Evolutionary conservation across 2,329 filamentous ascomycete genomes (phyloP), one percentile per base, ranked within the genome.

Genomic region (Xylaria polymorpha): DNA sequence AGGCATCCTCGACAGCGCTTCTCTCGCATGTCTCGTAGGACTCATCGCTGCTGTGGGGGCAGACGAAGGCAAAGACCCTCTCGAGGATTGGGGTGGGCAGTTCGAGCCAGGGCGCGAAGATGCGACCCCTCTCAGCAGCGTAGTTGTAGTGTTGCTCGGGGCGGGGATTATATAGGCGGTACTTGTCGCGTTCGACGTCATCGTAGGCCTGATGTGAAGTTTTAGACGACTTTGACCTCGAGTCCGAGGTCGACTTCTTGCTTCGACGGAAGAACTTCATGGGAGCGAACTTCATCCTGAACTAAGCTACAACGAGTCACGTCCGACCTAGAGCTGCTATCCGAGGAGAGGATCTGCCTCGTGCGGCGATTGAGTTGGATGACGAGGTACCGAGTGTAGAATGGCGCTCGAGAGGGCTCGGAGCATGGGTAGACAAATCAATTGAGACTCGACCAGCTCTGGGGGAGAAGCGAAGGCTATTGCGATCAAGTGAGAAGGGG

Each of bases 21-120:
- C 92, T 88, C 83, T 98, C 95, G 77, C 92, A 95, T 50, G 90
- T 90, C 73, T 93, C 91, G 80, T 96, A 97, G 68, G 86, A 90
- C 77, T 90, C 85, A 81, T 98, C 94, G 63, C 83, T 82, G 43
- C 90, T 84, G 80, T 98, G 95, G 8, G 94, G 94, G 76, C 94
- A 98, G 66, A 98, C 90, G 73, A 90, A 90, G 75, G 86, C 82
- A 79, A 98, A 95, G 78, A 98, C 94, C 78, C 87, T 88, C 73
- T 89, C 85, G 67, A 98, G 85, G 37, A 97, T 85, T n/a, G 86
- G 82, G 32, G 86, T 81, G 10, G 94, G 91, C 12, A 98, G 86
- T 61, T 81, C 80, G 48, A 79, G 73, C 78, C 78, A 79, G 6
- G 77, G 77, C 37, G 76, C 78, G 51, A 75, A 77, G 29, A 71